Evolutionary conservation across 352 stramenopile species (phyloP).

Genomic region (Pythium phragmiticola): DNA sequence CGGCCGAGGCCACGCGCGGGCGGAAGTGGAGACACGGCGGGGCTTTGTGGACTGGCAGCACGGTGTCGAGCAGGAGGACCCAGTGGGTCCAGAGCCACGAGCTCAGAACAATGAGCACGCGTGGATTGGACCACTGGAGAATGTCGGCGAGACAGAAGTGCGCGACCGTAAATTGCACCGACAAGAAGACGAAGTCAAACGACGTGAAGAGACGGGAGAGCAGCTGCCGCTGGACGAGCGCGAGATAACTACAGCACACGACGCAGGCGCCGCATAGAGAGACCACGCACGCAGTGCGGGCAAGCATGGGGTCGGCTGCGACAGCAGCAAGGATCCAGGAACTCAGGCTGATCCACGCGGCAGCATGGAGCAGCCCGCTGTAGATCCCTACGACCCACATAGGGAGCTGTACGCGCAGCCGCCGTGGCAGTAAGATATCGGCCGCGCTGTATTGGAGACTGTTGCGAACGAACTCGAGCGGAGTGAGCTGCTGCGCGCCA

Average conservation of each 20-base stretch:
- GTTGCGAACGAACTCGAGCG: constrained; percentile 2
- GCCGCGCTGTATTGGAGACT: background rate
- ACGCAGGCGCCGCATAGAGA: background rate
- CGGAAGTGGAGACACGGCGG: background rate
- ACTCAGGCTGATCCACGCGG: constrained; percentile 1
- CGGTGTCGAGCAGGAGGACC: constrained; percentile 18
- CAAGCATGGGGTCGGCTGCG: background rate
- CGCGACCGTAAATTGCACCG: constrained; percentile 13
- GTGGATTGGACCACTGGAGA: constrained; percentile 8
- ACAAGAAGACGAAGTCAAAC: constrained; percentile 24
- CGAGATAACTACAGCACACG: constrained; percentile 3
- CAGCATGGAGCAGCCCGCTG: background rate
- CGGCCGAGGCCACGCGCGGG: background rate
- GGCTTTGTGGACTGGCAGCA: constrained; percentile 15
- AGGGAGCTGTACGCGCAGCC: background rate
- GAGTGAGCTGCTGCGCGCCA: background rate
- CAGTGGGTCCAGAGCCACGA: constrained; percentile 26
- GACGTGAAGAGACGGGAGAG: constrained; percentile 8
- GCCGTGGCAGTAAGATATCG: constrained; percentile 1
- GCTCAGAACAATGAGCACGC: constrained; percentile 3
- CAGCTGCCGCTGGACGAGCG: constrained; percentile 15
- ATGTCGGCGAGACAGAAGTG: constrained; percentile 17
- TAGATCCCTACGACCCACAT: background rate
- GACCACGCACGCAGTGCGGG: background rate
- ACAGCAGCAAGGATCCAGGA: background rate